Evolutionary conservation across 305 asterid genomes (phyloP).

Genomic region (Withania somnifera): DNA sequence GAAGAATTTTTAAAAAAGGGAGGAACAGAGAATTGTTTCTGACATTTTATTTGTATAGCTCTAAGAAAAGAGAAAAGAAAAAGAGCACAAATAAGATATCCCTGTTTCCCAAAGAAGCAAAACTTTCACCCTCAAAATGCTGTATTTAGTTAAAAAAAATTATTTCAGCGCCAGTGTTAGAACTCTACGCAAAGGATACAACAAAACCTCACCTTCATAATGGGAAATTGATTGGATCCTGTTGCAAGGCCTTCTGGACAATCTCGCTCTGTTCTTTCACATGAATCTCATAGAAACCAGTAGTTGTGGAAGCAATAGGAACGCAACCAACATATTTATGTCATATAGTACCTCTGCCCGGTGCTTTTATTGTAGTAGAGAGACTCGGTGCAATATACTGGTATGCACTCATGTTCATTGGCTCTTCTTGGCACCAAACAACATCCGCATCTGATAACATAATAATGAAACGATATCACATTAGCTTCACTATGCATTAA

Average conservation of each 20-base stretch:
- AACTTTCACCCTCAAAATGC: background rate
- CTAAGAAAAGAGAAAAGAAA: background rate
- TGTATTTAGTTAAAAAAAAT: background rate
- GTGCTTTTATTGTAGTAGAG: slow-evolving; percentile 70
- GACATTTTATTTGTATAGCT: slow-evolving; percentile 1
- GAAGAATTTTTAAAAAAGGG: background rate
- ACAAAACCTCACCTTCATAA: slow-evolving; percentile 5
- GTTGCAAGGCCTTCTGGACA: slow-evolving; percentile 65
- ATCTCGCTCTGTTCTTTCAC: slow-evolving; percentile 61
- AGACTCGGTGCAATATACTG: slow-evolving; percentile 68
- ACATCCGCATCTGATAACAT: slow-evolving; percentile 76
- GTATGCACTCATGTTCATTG: slow-evolving; percentile 97
- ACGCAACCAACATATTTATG: slow-evolving; percentile 69
- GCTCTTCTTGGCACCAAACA: slow-evolving; percentile 99
- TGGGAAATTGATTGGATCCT: slow-evolving; percentile 32
- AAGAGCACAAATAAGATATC: background rate
- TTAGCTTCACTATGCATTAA: background rate
- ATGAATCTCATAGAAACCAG: slow-evolving; percentile 72
- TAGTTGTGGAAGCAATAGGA: slow-evolving; percentile 93
- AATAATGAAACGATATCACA: background rate
- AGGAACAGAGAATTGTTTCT: background rate
- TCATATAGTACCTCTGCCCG: slow-evolving; percentile 57
- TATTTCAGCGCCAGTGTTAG: background rate
- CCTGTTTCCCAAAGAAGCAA: background rate
- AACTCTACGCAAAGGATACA: background rate